phyloP scores from a whole-genome alignment of 352 stramenopile species.

The Plasmopara muralis region DNA sequence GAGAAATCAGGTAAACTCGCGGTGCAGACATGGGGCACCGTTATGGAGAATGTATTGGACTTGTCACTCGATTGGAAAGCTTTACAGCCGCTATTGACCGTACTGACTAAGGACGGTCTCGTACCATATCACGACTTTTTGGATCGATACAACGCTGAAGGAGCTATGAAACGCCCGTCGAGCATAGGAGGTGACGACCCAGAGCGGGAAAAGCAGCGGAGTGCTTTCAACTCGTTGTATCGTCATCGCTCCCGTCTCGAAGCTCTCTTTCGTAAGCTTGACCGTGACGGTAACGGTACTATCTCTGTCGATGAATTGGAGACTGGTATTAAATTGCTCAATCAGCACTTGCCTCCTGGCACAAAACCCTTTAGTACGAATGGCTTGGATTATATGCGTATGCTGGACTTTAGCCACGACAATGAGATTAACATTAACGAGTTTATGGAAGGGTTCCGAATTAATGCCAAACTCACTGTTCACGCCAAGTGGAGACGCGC shows the following conservation, averaged over 20 bases:
- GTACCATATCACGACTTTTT: slow-evolving; percentile 76
- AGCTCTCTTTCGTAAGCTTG: slow-evolving; percentile 76
- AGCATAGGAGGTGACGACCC: slow-evolving; percentile 27
- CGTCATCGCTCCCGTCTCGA: slow-evolving; percentile 73
- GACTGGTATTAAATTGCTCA: slow-evolving; percentile 72
- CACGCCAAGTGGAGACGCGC: slow-evolving; percentile 84
- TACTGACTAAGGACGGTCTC: slow-evolving; percentile 51
- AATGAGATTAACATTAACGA: slow-evolving; percentile 89
- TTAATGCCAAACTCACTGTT: slow-evolving; percentile 80
- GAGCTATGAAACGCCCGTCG: slow-evolving; percentile 19
- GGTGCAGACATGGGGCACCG: slow-evolving; percentile 41
- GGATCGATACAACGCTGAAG: slow-evolving; percentile 65
- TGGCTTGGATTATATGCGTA: slow-evolving; percentile 72
- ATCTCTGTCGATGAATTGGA: slow-evolving; percentile 80
- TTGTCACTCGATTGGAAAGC: slow-evolving; percentile 73
- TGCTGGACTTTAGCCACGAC: slow-evolving; percentile 81
- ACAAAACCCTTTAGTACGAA: slow-evolving; percentile 68
- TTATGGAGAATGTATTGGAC: slow-evolving; percentile 80
- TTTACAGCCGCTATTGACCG: slow-evolving; percentile 69
- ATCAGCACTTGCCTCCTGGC: slow-evolving; percentile 61
- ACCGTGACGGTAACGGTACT: slow-evolving; percentile 75
- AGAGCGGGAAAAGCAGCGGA: slow-evolving; percentile 45
- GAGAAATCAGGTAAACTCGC: slow-evolving; percentile 36
- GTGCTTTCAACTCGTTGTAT: slow-evolving; percentile 79
- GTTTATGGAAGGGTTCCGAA: slow-evolving; percentile 86